Evolutionary conservation across 306 rosid genomes (phyloP).

Genomic region (Biancaea sappan): DNA sequence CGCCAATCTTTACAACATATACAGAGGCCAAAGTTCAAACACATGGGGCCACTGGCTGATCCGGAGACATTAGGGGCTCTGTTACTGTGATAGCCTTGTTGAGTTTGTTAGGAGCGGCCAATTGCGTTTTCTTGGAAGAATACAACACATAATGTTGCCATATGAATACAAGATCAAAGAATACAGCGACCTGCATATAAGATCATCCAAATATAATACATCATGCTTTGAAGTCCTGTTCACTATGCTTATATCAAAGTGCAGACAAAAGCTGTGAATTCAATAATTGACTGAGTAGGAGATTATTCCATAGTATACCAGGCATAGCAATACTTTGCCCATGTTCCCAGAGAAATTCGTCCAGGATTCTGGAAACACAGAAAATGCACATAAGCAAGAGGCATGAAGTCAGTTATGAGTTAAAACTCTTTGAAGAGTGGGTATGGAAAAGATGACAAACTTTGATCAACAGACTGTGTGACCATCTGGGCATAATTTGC

Average conservation of each 20-base stretch:
- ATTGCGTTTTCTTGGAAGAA: constrained; percentile 28
- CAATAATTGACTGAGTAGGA: no score
- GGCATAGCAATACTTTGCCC: constrained; percentile 69
- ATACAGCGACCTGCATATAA: constrained; percentile 30
- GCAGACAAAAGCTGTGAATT: not conserved
- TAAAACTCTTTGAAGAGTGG: not conserved
- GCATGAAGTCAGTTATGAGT: not conserved
- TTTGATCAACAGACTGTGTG: constrained; percentile 77
- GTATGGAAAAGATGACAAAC: constrained; percentile 39
- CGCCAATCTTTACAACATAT: no score
- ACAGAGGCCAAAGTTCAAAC: constrained; percentile 25
- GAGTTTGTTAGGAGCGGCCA: constrained; percentile 6
- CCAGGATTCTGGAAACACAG: constrained; percentile 60
- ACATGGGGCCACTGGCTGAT: constrained; percentile 9
- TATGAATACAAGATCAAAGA: constrained; percentile 44
- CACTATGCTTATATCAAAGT: no score
- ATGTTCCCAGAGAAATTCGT: constrained; percentile 75
- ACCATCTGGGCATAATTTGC: constrained; percentile 64
- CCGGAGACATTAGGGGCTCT: constrained; percentile 35
- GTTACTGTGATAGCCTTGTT: not conserved
- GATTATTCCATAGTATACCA: constrained; percentile 55
- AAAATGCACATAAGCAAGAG: not conserved
- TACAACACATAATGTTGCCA: constrained; percentile 43
- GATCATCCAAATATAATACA: not conserved
- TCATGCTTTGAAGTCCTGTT: not conserved